Conservation (phyloP, 441 rosid genomes). For the Theobroma grandiflorum region DNA sequence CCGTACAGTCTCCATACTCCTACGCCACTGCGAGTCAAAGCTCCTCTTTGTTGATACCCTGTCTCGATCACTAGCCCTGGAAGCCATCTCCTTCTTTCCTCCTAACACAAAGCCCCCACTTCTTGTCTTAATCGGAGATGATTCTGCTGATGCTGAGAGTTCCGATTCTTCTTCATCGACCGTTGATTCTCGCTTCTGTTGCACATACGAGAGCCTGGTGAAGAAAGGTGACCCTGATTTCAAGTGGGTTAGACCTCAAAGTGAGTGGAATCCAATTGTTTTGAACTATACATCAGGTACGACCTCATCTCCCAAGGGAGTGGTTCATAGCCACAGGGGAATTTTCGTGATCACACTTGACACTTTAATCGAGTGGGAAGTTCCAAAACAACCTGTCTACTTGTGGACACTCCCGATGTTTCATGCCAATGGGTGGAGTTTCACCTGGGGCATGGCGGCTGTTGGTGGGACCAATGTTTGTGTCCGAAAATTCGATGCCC, state of each 20-base stretch:
- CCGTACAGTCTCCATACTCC: constrained; percentile 54
- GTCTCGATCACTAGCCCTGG: constrained; percentile 45
- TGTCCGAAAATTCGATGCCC: constrained; percentile 63
- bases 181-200: constrained; percentile 28
- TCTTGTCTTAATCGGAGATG: constrained; percentile 45
- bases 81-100: constrained; percentile 47
- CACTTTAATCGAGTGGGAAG: constrained; percentile 65
- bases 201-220: constrained; percentile 49
- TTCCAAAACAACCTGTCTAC: constrained; percentile 74
- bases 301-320: constrained; percentile 87
- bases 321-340: constrained; percentile 76
- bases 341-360: constrained; percentile 47
- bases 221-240: constrained; percentile 53
- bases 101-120: constrained; percentile 37
- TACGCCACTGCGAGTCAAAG: constrained; percentile 55
- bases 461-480: constrained; percentile 82
- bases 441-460: constrained; percentile 83
- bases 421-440: constrained; percentile 86
- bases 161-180: constrained; percentile 7
- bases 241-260: constrained; percentile 58
- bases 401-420: constrained; percentile 87
- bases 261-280: constrained; percentile 60
- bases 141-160: constrained; percentile 16
- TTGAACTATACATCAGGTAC: constrained; percentile 83
- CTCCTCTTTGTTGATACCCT: constrained; percentile 55